Evolutionary conservation across 2,329 filamentous ascomycete species (phyloP).

Genomic region (Aspergillus cejpii): DNA sequence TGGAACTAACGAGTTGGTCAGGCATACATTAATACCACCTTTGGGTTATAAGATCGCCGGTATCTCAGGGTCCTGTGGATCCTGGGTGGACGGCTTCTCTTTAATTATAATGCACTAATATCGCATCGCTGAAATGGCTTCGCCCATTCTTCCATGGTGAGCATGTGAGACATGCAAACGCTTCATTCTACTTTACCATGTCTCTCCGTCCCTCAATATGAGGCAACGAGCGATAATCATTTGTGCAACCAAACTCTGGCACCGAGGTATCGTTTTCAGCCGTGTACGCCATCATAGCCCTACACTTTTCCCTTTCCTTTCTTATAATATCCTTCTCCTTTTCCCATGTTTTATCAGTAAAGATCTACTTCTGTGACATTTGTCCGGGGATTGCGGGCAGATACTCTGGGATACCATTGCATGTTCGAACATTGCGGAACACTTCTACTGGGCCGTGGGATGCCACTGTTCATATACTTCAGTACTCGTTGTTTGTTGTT

Average conservation of each 20-base stretch:
- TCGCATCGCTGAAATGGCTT: not conserved
- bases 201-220: not conserved
- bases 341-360: not conserved
- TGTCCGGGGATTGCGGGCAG: not conserved
- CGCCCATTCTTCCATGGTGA: not conserved
- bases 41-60: slow-evolving; percentile 84
- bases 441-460: not conserved
- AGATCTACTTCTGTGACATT: not conserved
- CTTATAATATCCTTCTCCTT: not conserved
- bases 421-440: not conserved
- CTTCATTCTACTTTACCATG: not conserved
- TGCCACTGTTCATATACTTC: slow-evolving; percentile 4
- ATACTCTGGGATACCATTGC: not conserved
- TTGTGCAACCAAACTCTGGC: not conserved
- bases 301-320: slow-evolving; percentile 1
- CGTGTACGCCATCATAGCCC: not conserved
- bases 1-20: slow-evolving; percentile 35
- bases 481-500: not conserved
- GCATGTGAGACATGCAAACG: not conserved
- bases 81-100: slow-evolving; percentile 80
- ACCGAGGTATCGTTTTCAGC: not conserved
- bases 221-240: not conserved
- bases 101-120: slow-evolving; percentile 66
- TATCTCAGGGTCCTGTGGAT: slow-evolving; percentile 70
- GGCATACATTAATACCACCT: slow-evolving; percentile 81